Conservation (phyloP, 306 rosid species). For the Canavalia gladiata region DNA sequence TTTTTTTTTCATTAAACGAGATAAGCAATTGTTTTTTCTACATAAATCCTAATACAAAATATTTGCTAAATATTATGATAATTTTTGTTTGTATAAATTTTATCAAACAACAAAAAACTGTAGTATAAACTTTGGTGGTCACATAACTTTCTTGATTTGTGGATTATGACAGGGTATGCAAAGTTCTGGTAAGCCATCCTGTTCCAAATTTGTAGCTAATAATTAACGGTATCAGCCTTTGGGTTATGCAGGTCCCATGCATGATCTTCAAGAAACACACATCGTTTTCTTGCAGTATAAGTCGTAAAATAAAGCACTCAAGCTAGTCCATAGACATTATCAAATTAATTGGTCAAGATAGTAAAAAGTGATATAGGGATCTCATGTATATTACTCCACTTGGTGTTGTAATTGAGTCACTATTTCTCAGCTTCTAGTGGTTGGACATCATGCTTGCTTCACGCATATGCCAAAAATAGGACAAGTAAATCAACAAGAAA, state of each 20-base stretch:
- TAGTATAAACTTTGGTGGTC: background rate
- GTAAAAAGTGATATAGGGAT: constrained; percentile 10
- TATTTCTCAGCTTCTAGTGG: constrained; percentile 44
- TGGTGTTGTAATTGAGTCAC: constrained; percentile 43
- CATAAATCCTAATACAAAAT: too few relatives aligned
- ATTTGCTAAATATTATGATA: too few relatives aligned
- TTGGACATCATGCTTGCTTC: constrained; percentile 54
- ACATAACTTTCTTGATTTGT: constrained; percentile 4
- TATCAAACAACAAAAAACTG: too few relatives aligned
- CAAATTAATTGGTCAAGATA: constrained; percentile 41
- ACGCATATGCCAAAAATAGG: constrained; percentile 51
- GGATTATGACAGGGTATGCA: constrained; percentile 23
- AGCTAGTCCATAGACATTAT: constrained; percentile 33
- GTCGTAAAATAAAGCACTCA: constrained; percentile 48
- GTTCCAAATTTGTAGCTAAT: constrained; percentile 48
- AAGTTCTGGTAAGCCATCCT: constrained; percentile 42
- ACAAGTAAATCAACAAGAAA: background rate
- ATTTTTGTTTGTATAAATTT: too few relatives aligned
- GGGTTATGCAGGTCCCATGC: constrained; percentile 45
- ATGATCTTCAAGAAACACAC: constrained; percentile 37
- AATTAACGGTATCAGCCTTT: constrained; percentile 51
- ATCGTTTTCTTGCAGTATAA: constrained; percentile 55
- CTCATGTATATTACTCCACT: constrained; percentile 25
- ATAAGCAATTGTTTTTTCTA: too few relatives aligned
- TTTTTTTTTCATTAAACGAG: too few relatives aligned